Evolutionary conservation across 768 basidiomycete species (phyloP), one percentile per base, ranked within the genome.

Genomic region (Tricholomella constricta): DNA sequence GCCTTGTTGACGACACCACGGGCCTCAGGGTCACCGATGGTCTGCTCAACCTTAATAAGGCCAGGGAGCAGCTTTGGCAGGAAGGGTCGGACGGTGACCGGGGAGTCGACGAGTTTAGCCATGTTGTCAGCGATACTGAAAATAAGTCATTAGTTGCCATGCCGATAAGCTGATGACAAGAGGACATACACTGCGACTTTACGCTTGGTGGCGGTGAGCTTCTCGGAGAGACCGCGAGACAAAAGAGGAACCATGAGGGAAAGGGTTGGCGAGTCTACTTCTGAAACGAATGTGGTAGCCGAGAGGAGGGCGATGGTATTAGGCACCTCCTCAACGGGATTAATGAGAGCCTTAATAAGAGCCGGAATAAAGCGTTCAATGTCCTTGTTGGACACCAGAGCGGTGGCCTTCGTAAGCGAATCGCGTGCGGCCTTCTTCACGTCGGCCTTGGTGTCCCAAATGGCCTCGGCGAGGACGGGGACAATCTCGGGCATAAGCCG

Each of bases 261-360:
- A 61, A 98, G 88, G 61, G 95, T 97, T 51, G 94, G 83, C 45
- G 94, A 94, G 65, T 97, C 95, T 75, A 98, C 95, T 81, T 98
- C 95, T 47, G 95, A 92, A 91, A 98, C 95, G 87, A 97, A 98
- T 73, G 95, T 98, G 74, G 95, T 98, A 53, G 95, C 86, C 74
- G 95, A 94, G 75, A 97, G 93, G 77, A 96, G 89, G 58, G 82
- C 82, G 65, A 98, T 91, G 66, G 94, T 97, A 65, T 85, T 88
- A 65, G 95, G 91, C 53, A 98, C 95, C 85, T 99, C 97, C 80
- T 99, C 96, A 60, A 97, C 94, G 65, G 97, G 97, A 82, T 99
- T 95, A 77, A 98, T 94, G 68, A 98, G 81, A 71, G 93, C 89
- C 73, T 96, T 94, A 74, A 98, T 95, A 66, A 99, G 86, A 71